Percentiles rank a stretch among this genome's conserved stretches.
Evolutionary conservation across 1,284 basidiomycete genomes (phyloP).

Genomic region (Papiliotrema laurentii): DNA sequence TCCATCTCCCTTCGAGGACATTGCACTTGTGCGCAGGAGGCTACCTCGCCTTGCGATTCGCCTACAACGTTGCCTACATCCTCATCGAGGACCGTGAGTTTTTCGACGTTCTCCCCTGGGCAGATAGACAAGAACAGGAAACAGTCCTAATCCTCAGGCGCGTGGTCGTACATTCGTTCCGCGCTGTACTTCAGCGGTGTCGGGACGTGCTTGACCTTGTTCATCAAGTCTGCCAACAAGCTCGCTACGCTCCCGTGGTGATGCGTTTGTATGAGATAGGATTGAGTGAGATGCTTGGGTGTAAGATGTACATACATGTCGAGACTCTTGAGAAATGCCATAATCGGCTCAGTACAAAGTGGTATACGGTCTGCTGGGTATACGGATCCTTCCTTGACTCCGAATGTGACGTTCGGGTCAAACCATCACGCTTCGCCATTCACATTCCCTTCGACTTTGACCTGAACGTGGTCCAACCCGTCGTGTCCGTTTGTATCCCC

Average conservation of each 20-base stretch:
- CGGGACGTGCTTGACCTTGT: conserved; percentile 8
- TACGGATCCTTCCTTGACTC: too few relatives aligned
- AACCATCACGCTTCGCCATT: too few relatives aligned
- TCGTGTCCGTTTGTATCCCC: too few relatives aligned
- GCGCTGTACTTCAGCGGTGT: conserved; percentile 7
- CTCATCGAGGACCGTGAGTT: conserved; percentile 24
- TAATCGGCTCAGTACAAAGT: too few relatives aligned
- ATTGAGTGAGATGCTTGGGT: too few relatives aligned
- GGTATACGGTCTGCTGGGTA: too few relatives aligned
- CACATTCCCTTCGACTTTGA: too few relatives aligned
- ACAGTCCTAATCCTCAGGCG: background rate
- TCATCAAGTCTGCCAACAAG: conserved; percentile 13
- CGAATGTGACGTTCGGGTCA: too few relatives aligned
- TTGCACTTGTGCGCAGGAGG: conserved; percentile 15
- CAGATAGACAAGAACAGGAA: background rate
- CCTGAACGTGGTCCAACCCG: too few relatives aligned
- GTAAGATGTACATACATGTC: too few relatives aligned
- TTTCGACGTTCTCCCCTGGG: background rate
- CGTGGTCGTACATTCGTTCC: conserved; percentile 8
- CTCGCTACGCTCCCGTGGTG: conserved; percentile 9
- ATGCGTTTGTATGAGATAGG: too few relatives aligned
- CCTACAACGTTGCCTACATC: conserved; percentile 27
- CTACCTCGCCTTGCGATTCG: conserved; percentile 15
- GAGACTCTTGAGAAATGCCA: too few relatives aligned
- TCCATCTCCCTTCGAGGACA: conserved; percentile 11